Evolutionary conservation across 2,329 filamentous ascomycete genomes (phyloP), one percentile per base, ranked within the genome.

Genomic region (Phialophora tarda): DNA sequence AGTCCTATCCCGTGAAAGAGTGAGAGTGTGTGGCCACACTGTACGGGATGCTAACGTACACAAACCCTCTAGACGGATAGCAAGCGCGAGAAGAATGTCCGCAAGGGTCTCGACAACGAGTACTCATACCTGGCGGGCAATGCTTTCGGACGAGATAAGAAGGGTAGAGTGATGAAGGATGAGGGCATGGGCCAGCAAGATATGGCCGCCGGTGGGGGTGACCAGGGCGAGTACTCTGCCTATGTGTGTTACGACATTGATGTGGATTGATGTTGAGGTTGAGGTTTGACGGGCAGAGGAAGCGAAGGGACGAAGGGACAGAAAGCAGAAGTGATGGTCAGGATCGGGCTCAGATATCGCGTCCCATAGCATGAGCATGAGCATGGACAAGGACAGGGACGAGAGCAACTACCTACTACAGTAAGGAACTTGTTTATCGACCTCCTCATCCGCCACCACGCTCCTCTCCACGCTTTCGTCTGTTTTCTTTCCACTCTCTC

Each of bases 191-290:
- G 91, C 75, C 88, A 91, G 50, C 90, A 88, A 44, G 94, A 98
- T 73, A 50, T 71, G 3, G 79, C 82, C 0, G 81, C 85, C 38
- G 85, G 86, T 50, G 58, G 58, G 21, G 88, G 87, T 21, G 91
- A 93, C 66, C 89, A 89, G 62, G 84, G 86, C 72, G 93, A 97
- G 78, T 99, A 98, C 82, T 95, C 92, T 67, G 90, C 95, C 48
- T 99, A 96, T 80, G 95, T 98, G 76, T 97, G 93, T 83, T 99
- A 98, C 80, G 92, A 97, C 77, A 91, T 98, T 77, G 91, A 95
- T 76, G 88, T 98, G 71, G 79, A 81, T 28, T 68, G 68, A 70
- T 30, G 7, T 28, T 21, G 12, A 59, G 23, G 11, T 3, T 12
- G 23, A 57, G 3, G 2, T 34, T 11, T 12, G 32, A 34, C 32